phyloP scores from a whole-genome alignment of 2,329 filamentous ascomycete genomes.

The Diaporthe sp. region DNA sequence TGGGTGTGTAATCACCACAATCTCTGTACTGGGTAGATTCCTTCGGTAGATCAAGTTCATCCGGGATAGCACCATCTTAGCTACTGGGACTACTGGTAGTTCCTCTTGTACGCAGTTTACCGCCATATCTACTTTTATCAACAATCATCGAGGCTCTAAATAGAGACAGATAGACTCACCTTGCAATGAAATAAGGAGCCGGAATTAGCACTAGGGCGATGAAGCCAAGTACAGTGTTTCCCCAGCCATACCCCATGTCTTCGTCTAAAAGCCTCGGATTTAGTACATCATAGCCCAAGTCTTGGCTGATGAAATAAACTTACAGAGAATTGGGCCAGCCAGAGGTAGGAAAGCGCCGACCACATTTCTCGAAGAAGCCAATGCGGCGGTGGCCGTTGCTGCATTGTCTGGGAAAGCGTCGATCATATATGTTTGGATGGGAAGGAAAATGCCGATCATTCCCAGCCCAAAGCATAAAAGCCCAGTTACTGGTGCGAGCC shows the following conservation, averaged over 20 bases:
- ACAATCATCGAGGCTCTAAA: not conserved
- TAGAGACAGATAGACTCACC: not conserved
- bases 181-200: constrained; percentile 1
- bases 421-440: constrained; percentile 66
- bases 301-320: not conserved
- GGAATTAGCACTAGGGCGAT: not conserved
- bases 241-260: constrained; percentile 3
- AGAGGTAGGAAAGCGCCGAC: constrained; percentile 19
- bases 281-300: not conserved
- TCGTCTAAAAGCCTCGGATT: not conserved
- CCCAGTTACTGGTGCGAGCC: constrained; percentile 61
- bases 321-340: constrained; percentile 25
- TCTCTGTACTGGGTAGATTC: not conserved
- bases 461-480: constrained; percentile 63
- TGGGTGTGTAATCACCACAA: not conserved
- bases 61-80: not conserved
- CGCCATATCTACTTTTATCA: not conserved
- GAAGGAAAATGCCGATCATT: constrained; percentile 64
- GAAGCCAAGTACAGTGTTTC: constrained; percentile 13
- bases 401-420: constrained; percentile 56
- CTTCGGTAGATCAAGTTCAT: not conserved
- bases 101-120: not conserved
- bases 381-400: constrained; percentile 57
- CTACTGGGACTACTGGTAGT: not conserved
- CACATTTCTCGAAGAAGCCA: constrained; percentile 40